Percentiles rank a stretch among this genome's conserved stretches.
These are phyloP conservation scores for Tremella fuciformis DNA, from an alignment of 768 basidiomycete genomes.

Conservation along the genomic window DNA sequence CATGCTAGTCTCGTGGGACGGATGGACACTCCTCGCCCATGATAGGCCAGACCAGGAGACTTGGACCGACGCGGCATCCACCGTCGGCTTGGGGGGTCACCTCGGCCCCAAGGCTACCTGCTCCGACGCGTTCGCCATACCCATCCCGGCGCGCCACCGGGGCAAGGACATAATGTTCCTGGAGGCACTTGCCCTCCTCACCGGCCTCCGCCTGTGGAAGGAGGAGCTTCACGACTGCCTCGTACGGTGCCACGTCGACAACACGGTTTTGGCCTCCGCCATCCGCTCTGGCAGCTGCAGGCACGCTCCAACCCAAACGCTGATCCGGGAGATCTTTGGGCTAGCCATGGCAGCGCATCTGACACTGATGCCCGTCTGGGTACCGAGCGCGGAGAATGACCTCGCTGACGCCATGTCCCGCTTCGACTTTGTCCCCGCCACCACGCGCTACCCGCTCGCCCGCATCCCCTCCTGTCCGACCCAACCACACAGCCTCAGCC, in stretches of 20 bases:
- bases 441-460: too few species aligned
- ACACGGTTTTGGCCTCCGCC: slow-evolving; percentile 10
- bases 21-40: too few species aligned
- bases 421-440: too few species aligned
- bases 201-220: slow-evolving; percentile 10
- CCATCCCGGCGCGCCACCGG: not conserved
- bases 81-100: slow-evolving; percentile 8
- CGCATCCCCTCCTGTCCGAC: too few species aligned
- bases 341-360: slow-evolving; percentile 1
- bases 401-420: too few species aligned
- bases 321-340: too few species aligned
- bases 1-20: too few species aligned
- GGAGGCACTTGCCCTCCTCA: slow-evolving; percentile 14
- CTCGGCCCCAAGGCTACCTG: not conserved
- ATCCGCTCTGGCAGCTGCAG: slow-evolving; percentile 10
- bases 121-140: too few species aligned
- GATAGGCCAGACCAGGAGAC: too few species aligned
- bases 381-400: slow-evolving; percentile 7
- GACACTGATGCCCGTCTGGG: slow-evolving; percentile 9
- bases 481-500: too few species aligned
- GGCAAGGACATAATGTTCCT: slow-evolving; percentile 21
- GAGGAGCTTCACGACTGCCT: not conserved
- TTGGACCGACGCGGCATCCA: slow-evolving; percentile 9
- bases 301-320: slow-evolving; percentile 9
- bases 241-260: slow-evolving; percentile 17